Conservation (phyloP, 768 basidiomycete genomes). For the Kwoniella mangroviensis region DNA sequence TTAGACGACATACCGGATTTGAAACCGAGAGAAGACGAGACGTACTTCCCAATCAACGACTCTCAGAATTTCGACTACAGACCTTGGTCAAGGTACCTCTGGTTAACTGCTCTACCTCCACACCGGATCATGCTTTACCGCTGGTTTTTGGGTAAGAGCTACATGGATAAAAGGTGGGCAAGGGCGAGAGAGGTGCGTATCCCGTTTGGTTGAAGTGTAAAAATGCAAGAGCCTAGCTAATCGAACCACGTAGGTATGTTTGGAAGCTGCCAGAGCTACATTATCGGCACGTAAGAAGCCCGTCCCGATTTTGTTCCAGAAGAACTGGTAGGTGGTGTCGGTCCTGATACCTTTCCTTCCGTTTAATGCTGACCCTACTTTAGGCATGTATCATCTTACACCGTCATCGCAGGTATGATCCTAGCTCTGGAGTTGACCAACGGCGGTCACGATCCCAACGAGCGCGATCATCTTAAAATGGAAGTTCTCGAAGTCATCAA, state of each 20-base stretch:
- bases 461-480: background rate
- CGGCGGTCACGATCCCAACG: background rate
- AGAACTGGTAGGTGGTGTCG: conserved; percentile 20
- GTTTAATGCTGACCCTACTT: background rate
- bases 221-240: no score
- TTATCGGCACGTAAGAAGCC: conserved; percentile 11
- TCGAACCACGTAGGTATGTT: conserved; percentile 10
- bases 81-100: conserved; percentile 28
- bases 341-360: background rate
- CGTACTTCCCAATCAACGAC: background rate
- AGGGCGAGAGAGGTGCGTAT: conserved; percentile 18
- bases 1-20: conserved; percentile 23
- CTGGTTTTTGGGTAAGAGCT: conserved; percentile 24
- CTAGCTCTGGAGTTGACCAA: conserved; percentile 25
- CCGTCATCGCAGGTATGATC: conserved; percentile 28
- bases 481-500: conserved; percentile 20
- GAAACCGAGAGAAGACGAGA: conserved; percentile 19
- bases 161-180: conserved; percentile 24
- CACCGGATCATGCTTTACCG: conserved; percentile 27
- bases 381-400: conserved; percentile 26
- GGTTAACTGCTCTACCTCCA: conserved; percentile 22
- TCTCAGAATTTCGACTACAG: conserved; percentile 20
- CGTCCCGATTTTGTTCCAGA: conserved; percentile 29
- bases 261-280: conserved; percentile 22
- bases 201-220: no score